Base-by-base conservation (phyloP, 345 rosid species). In the Pugionium cornutum region DNA sequence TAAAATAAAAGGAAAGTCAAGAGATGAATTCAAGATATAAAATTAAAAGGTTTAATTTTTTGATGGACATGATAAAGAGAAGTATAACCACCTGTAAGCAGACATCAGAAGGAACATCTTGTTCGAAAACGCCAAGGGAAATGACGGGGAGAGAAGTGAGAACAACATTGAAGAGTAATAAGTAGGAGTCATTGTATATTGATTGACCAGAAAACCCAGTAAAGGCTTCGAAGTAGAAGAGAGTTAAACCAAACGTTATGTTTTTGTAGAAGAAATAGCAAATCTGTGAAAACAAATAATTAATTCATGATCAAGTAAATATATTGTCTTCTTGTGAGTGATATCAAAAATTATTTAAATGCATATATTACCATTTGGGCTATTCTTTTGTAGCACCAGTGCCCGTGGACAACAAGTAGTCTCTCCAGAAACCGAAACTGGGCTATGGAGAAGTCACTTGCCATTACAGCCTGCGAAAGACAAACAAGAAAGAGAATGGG, bases 221-320 rank as follows among this genome's bases (percentile, higher is more conserved):
- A 70, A 74, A 86, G 35, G 78, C 34, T 73, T 88, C 91, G 34
- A 74, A 86, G 87, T 75, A 88, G 91, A 91, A 88, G 35, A 86
- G 77, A 40, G 91, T 91, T 67, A 88, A 82, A 56, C 91, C 89
- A n/a, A 88, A 83, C 3, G 88, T 77, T 54, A 91, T 77, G 69
- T 91, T 91, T 82, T 88, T 91, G 94, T 86, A 88, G 51, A 84
- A 81, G 75, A 83, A 87, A 58, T 85, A 84, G 52, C 81, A 82
- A 41, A 89, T 80, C 94, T 86, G 63, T 28, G 68, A 29, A 42
- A 53, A 82, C 58, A 62, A 18, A 64, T 37, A 39, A 66, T 7
- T 40, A 74, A 83, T 30, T 50, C 39, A 77, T 26, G 26, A 58
- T 58, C 48, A 49, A 9, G 32, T 60, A 27, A 43, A n/a, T 5